A percentile compares a stretch with the other conserved stretches of the same genome.
Conservation (phyloP, 495 filamentous ascomycete species). For the Lasiosphaeria hispida region DNA sequence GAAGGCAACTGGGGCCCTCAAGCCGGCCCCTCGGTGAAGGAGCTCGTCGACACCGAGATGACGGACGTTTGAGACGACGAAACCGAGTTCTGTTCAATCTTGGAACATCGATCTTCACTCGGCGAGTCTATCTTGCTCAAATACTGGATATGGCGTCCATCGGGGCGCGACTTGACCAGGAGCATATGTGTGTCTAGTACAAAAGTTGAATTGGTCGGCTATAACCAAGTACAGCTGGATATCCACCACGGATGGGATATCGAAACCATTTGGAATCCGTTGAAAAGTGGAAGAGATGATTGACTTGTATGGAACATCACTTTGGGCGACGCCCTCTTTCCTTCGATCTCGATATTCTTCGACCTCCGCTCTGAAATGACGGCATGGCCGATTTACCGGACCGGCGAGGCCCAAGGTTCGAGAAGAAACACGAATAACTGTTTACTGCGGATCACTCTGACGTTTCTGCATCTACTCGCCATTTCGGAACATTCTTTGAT, state of each 20-base stretch:
- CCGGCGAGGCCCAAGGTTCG: background rate
- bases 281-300: slow-evolving; percentile 13
- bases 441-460: slow-evolving; percentile 11
- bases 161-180: slow-evolving; percentile 24
- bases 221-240: slow-evolving; percentile 28
- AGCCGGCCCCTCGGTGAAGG: slow-evolving; percentile 20
- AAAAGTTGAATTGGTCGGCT: slow-evolving; percentile 28
- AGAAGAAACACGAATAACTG: background rate
- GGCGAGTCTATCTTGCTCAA: slow-evolving; percentile 29
- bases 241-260: slow-evolving; percentile 31
- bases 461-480: slow-evolving; percentile 20
- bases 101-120: slow-evolving; percentile 19
- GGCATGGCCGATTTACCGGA: slow-evolving; percentile 5
- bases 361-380: slow-evolving; percentile 18
- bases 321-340: slow-evolving; percentile 10
- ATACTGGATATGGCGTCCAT: slow-evolving; percentile 37
- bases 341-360: slow-evolving; percentile 18
- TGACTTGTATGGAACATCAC: slow-evolving; percentile 18
- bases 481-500: slow-evolving; percentile 12
- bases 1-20: slow-evolving; percentile 92
- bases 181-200: slow-evolving; percentile 30
- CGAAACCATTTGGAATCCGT: slow-evolving; percentile 29
- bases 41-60: slow-evolving; percentile 46
- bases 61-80: slow-evolving; percentile 39
- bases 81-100: slow-evolving; percentile 13